Percentiles rank a stretch among this genome's conserved stretches.
phyloP scores from a whole-genome alignment of 495 filamentous ascomycete species.

The Parathielavia hyrcaniae region DNA sequence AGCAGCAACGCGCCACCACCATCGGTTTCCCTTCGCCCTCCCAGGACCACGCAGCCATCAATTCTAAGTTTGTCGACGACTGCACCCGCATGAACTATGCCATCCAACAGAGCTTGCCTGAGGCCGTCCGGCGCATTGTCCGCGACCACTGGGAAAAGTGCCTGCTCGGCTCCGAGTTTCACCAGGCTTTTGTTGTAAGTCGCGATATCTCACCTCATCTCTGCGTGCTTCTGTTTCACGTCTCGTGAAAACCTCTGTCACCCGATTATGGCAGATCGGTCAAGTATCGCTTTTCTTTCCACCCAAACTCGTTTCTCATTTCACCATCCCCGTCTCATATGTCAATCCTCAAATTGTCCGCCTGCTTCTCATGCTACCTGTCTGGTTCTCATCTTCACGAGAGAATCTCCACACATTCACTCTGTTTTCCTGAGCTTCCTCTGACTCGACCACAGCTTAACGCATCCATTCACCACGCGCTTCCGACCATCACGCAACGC shows the following conservation, averaged over 20 bases:
- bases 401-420: not conserved
- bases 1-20: not conserved
- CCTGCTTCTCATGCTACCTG: too few relatives aligned
- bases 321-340: not conserved
- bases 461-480: slow-evolving; percentile 41
- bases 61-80: slow-evolving; percentile 40
- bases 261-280: not conserved
- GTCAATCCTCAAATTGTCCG: too few relatives aligned
- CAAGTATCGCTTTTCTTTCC: not conserved
- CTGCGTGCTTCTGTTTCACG: not conserved
- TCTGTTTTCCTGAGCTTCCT: not conserved
- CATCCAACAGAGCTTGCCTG: slow-evolving; percentile 38
- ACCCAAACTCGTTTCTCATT: not conserved
- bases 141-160: slow-evolving; percentile 47
- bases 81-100: slow-evolving; percentile 38
- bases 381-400: not conserved
- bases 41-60: slow-evolving; percentile 32
- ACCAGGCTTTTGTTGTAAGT: slow-evolving; percentile 47
- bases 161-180: slow-evolving; percentile 47
- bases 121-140: slow-evolving; percentile 41
- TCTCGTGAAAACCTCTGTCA: not conserved
- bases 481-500: slow-evolving; percentile 34
- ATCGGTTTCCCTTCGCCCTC: slow-evolving; percentile 39
- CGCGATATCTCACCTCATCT: not conserved
- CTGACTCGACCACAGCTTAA: slow-evolving; percentile 37